A percentile compares a stretch with the other conserved stretches of the same genome.
These are phyloP conservation scores for Cymodocea nodosa DNA, from an alignment of 116 monocot genomes.

Conservation along the genomic window DNA sequence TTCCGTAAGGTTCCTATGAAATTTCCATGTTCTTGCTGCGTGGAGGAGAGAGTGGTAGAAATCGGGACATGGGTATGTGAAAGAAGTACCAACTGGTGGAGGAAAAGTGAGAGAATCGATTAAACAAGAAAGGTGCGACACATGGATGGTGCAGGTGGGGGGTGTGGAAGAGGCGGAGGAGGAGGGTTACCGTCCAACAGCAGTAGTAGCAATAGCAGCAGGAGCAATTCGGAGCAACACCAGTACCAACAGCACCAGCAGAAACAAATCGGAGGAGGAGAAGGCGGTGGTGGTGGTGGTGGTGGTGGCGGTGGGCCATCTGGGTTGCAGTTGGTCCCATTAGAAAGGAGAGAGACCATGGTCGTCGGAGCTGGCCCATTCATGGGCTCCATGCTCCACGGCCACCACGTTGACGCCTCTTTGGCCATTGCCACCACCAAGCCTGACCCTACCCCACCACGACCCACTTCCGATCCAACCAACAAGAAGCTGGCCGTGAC, in stretches of 20 bases:
- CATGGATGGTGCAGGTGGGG: background rate
- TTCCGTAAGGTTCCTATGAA: too few species aligned
- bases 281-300: background rate
- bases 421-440: slow-evolving; percentile 13
- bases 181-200: slow-evolving; percentile 9
- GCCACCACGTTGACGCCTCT: slow-evolving; percentile 16
- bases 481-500: slow-evolving; percentile 7
- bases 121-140: background rate
- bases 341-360: slow-evolving; percentile 7
- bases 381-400: slow-evolving; percentile 11
- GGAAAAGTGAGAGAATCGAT: too few species aligned
- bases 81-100: too few species aligned
- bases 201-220: slow-evolving; percentile 20
- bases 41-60: too few species aligned
- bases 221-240: slow-evolving; percentile 22
- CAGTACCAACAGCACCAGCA: slow-evolving; percentile 7
- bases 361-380: slow-evolving; percentile 5
- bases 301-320: slow-evolving; percentile 1
- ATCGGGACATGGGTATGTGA: too few species aligned
- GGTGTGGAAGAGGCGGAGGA: background rate
- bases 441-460: background rate
- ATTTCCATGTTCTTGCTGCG: too few species aligned
- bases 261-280: background rate
- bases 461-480: background rate
- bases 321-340: slow-evolving; percentile 6